Base-by-base conservation (phyloP, 345 rosid genomes). In the Cardiospermum halicacabum region DNA sequence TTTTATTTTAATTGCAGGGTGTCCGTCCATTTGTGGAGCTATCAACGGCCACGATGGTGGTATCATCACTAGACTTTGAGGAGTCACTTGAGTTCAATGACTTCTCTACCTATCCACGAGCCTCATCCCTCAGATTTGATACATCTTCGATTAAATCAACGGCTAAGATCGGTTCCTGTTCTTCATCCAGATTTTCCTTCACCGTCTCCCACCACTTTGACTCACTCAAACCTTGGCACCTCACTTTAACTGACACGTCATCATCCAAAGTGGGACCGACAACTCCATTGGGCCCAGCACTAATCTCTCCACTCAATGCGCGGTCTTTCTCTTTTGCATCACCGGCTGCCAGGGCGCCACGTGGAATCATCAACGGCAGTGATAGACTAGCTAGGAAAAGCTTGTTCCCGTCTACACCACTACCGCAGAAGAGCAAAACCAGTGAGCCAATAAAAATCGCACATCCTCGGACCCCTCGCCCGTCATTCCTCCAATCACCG, bases 121-220 rank as follows among this genome's bases (percentile, higher is more conserved):
- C 91, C 15, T 64, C 96, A 0, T 94, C 99, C 45, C 84, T 94
- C 69, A 81, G 99, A 39, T 89, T 84, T 39, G 96, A 89, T 50
- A 39, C 87, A 1, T 74, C 85, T 26, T 80, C 95, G 2, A 72
- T 78, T 5, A 74, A 60, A 55, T 83, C 99, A 49, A 77, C 87
- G 74, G 86, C 86, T 49, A 84, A 79, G 83, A 68, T 87, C 24
- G 92, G 96, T 28, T 79, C 99, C 0, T 80, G 84, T 72, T 83
- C 97, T 31, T 94, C 99, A 28, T 91, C 97, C 40, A 77, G 99
- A 42, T 94, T 94, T 77, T 82, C 96, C 51, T 91, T 94, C 87
- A 87, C 93, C 6, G 99, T 91, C 24, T 78, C 96, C 61, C 96
- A 82, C 54, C 85, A 89, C 74, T 89, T 85, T 61, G 90, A 91